phyloP scores from a whole-genome alignment of 2,329 filamentous ascomycete genomes.

The Stagonosporopsis cucurbitacearum region DNA sequence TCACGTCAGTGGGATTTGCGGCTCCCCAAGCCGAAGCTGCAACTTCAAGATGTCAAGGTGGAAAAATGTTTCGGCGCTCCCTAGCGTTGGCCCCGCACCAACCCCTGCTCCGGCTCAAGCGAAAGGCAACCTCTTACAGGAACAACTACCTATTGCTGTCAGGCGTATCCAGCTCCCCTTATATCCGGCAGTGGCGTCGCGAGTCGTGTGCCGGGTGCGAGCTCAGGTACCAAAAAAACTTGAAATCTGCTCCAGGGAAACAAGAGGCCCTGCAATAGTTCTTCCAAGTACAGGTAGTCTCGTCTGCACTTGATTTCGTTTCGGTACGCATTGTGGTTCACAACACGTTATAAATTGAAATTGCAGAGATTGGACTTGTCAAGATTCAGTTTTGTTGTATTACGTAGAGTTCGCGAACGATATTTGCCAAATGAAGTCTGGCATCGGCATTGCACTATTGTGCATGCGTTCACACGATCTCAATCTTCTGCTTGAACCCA shows the following conservation, averaged over 20 bases:
- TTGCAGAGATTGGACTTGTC: background rate
- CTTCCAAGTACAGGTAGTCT: slow-evolving; percentile 7
- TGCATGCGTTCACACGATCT: background rate
- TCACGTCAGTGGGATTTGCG: slow-evolving; percentile 16
- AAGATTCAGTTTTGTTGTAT: background rate
- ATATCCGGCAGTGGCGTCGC: slow-evolving; percentile 3
- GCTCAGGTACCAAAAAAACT: slow-evolving; percentile 3
- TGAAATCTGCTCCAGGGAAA: slow-evolving; percentile 6
- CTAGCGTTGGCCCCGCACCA: background rate
- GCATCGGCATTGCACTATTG: background rate
- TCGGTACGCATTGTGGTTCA: background rate
- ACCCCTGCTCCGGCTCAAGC: slow-evolving; percentile 1
- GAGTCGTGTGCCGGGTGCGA: slow-evolving; percentile 10
- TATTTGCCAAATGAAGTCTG: too few species aligned
- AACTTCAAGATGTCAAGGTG: background rate
- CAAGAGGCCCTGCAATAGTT: slow-evolving; percentile 22
- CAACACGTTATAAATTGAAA: background rate
- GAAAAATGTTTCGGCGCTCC: slow-evolving; percentile 1
- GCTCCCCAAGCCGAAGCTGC: slow-evolving; percentile 12
- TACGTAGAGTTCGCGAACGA: background rate
- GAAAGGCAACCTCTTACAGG: slow-evolving; percentile 5
- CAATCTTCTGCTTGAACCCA: background rate
- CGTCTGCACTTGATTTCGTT: background rate
- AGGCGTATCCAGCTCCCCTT: background rate
- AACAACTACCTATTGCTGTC: background rate